Evolutionary conservation across 2,329 filamentous ascomycete species (phyloP).

Genomic region (Alternaria panax): DNA sequence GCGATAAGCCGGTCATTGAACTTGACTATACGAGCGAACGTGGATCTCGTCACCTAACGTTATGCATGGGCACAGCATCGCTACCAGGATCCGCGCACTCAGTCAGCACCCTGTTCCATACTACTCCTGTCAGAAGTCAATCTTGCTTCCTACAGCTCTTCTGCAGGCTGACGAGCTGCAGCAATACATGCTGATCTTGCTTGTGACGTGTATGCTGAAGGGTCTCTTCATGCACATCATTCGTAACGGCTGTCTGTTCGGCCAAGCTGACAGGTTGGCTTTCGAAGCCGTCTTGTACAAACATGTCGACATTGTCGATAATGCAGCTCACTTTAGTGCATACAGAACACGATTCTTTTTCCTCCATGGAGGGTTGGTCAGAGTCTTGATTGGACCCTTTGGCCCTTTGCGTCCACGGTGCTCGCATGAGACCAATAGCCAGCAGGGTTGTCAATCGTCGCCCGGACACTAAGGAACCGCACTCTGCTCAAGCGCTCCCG

Average conservation of each 20-base stretch:
- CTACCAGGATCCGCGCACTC: slow-evolving; percentile 1
- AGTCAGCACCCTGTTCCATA: slow-evolving; percentile 17
- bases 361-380: slow-evolving; percentile 1
- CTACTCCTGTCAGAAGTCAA: slow-evolving; percentile 20
- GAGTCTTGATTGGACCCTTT: slow-evolving; percentile 7
- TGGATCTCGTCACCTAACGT: slow-evolving; percentile 3
- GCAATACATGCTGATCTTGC: background rate
- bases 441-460: background rate
- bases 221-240: background rate
- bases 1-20: slow-evolving; percentile 2
- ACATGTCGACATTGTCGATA: slow-evolving; percentile 10
- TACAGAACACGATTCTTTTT: slow-evolving; percentile 16
- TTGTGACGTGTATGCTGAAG: background rate
- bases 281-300: background rate
- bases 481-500: background rate
- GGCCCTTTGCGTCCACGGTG: slow-evolving; percentile 15
- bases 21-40: slow-evolving; percentile 7
- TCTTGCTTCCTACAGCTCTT: slow-evolving; percentile 7
- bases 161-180: background rate
- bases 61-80: slow-evolving; percentile 9
- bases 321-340: slow-evolving; percentile 20
- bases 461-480: background rate
- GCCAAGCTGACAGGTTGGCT: background rate
- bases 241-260: background rate
- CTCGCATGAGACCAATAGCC: slow-evolving; percentile 8